Percentiles rank a stretch among this genome's conserved stretches.
Evolutionary conservation across 805 yeast genomes (phyloP).

Genomic region (Metschnikowia hibisci): DNA sequence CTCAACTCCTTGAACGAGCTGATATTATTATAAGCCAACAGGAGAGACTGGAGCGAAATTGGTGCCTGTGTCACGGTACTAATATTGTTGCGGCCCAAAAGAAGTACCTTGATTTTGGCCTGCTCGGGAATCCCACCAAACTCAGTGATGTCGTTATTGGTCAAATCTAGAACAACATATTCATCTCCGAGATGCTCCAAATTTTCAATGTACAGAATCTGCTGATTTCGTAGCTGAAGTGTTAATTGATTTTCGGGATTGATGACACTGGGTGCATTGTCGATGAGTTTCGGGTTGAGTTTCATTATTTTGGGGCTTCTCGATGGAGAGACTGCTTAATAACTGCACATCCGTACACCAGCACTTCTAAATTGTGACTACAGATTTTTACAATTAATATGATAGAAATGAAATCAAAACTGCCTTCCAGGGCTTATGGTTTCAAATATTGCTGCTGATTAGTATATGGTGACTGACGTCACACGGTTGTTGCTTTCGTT

Average conservation of each 20-base stretch:
- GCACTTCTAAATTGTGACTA: not conserved
- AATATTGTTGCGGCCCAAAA: slow-evolving; percentile 64
- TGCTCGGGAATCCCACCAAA: slow-evolving; percentile 47
- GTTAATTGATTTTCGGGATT: slow-evolving; percentile 36
- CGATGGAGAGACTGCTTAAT: not conserved
- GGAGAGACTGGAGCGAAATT: slow-evolving; percentile 40
- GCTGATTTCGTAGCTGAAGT: slow-evolving; percentile 32
- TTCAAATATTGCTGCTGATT: not conserved
- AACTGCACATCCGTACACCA: slow-evolving; percentile 1
- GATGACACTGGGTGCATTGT: slow-evolving; percentile 28
- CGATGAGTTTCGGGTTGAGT: slow-evolving; percentile 30
- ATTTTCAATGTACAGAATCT: slow-evolving; percentile 34
- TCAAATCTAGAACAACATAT: slow-evolving; percentile 61
- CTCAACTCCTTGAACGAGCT: slow-evolving; percentile 38
- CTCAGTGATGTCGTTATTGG: slow-evolving; percentile 65
- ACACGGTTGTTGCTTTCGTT: slow-evolving; percentile 34
- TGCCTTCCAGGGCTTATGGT: no score
- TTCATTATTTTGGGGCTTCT: slow-evolving; percentile 24
- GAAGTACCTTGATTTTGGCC: slow-evolving; percentile 46
- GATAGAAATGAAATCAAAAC: no score
- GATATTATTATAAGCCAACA: slow-evolving; percentile 52
- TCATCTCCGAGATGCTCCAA: slow-evolving; percentile 28
- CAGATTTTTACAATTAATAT: no score
- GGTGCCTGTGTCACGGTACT: slow-evolving; percentile 27
- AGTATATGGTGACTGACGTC: slow-evolving; percentile 37